Evolutionary conservation across 495 filamentous ascomycete genomes (phyloP), one percentile per base, ranked within the genome.

Genomic region (Massariosphaeria phaeospora): DNA sequence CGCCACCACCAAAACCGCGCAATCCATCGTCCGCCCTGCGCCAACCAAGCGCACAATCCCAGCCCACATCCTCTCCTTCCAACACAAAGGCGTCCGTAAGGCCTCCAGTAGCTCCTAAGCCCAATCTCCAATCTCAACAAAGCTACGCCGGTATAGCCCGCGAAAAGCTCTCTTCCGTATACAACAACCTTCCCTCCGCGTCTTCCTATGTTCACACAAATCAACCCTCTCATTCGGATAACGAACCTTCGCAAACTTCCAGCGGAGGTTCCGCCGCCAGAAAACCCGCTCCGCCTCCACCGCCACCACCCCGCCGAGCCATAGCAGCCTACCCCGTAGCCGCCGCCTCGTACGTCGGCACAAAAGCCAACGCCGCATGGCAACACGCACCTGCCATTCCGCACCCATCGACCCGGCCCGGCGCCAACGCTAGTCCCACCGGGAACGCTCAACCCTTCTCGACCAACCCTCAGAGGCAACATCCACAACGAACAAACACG

Each of bases 181-280:
- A 79, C 63, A 78, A 77, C 65, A 52, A 67, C 39, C 65, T 79
- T 13, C 75, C 77, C 1, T 69, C 73, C 26, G 55, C 65, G 1
- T 54, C 56, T 31, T 65, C 62, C 15, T 63, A 67, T 25, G 38
- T 50, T 12, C 56, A 57, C 42, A 30, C 41, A 18, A 47, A 47
- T 33, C 42, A 51, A 7, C 31, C 57, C 29, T 53, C 53, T 5
- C 29, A 59, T 25, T 45, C 54, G 2, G 25, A 38, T 21, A 46
- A 23, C 15, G 31, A 26, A 17, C 27, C 18, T 18, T 13, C 29
- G 15, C 15, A 35, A 43, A 55, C 21, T 36, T 20, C 44, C 21
- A 30, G 41, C 21, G 8, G 13, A 26, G 40, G 21, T 6, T 15
- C 11, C 9, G 41, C 21, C 33, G 13, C 15, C 4, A 38, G n/a